These are phyloP conservation scores for Bromus sterilis DNA, from an alignment of 176 grass and related monocot genomes.

Conservation along the genomic window DNA sequence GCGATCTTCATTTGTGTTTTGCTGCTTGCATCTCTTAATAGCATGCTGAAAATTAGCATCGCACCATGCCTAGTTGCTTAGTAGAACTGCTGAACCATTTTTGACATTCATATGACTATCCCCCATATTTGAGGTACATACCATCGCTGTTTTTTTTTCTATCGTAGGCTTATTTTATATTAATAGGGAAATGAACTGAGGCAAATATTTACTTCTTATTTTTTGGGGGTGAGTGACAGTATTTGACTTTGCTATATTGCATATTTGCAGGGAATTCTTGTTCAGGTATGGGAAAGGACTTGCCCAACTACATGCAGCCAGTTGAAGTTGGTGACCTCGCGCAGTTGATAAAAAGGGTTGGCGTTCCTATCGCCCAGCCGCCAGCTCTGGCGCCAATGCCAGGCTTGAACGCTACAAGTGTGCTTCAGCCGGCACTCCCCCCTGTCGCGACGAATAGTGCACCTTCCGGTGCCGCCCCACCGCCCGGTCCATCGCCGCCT, in stretches of 20 bases:
- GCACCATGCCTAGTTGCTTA: background rate
- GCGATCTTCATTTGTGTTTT: background rate
- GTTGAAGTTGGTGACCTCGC: slow-evolving; percentile 12
- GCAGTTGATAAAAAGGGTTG: background rate
- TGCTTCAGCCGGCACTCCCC: slow-evolving; percentile 47
- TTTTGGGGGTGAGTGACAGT: background rate
- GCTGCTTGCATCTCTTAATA: background rate
- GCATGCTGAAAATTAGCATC: background rate
- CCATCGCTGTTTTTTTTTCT: too few relatives aligned
- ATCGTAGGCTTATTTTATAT: too few relatives aligned
- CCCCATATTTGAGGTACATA: too few relatives aligned
- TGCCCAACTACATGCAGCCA: slow-evolving; percentile 31
- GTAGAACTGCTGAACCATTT: background rate
- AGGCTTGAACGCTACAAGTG: background rate
- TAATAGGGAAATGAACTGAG: too few relatives aligned
- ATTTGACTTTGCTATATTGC: background rate
- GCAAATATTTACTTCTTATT: too few relatives aligned
- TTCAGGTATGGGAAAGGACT: slow-evolving; percentile 14
- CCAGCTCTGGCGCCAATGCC: slow-evolving; percentile 45
- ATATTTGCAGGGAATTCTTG: slow-evolving; percentile 55
- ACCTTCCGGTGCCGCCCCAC: background rate
- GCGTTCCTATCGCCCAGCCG: background rate
- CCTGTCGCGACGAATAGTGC: background rate
- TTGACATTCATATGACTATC: background rate
- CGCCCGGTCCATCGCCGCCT: background rate